Conservation (phyloP, 2,329 filamentous ascomycete species). For the Penicillium glabrum region DNA sequence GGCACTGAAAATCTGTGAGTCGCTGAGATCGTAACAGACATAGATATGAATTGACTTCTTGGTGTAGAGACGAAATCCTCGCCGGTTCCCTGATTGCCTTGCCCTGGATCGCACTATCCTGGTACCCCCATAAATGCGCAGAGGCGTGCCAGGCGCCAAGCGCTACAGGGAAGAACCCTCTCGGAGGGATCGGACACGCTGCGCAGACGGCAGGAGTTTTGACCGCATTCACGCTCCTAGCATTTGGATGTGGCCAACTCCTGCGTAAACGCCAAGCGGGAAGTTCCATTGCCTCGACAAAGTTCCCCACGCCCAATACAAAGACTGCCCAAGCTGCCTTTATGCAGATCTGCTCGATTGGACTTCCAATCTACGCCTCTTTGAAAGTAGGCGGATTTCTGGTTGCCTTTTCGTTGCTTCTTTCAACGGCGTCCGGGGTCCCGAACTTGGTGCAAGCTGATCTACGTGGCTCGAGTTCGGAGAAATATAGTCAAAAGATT, state of each 20-base stretch:
- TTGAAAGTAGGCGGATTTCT: slow-evolving; percentile 56
- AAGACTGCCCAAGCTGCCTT: slow-evolving; percentile 22
- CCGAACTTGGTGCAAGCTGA: slow-evolving; percentile 23
- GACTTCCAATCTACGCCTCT: slow-evolving; percentile 57
- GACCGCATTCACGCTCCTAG: slow-evolving; percentile 32
- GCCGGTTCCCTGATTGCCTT: slow-evolving; percentile 47
- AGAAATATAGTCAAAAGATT: slow-evolving; percentile 28
- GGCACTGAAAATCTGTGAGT: slow-evolving; percentile 16
- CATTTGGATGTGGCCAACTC: slow-evolving; percentile 31
- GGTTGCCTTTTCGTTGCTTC: slow-evolving; percentile 53
- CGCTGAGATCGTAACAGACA: not conserved
- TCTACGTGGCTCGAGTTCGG: slow-evolving; percentile 11
- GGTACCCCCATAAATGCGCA: slow-evolving; percentile 32
- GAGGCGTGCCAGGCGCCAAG: slow-evolving; percentile 10
- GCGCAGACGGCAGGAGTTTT: slow-evolving; percentile 26
- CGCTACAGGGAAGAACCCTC: slow-evolving; percentile 7
- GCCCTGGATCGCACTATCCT: slow-evolving; percentile 39
- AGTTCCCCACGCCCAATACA: slow-evolving; percentile 18
- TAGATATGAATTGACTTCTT: not conserved
- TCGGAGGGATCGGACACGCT: slow-evolving; percentile 17
- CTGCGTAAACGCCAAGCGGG: slow-evolving; percentile 15
- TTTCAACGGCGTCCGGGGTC: slow-evolving; percentile 48
- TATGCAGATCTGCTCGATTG: slow-evolving; percentile 41
- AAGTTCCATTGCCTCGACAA: slow-evolving; percentile 5
- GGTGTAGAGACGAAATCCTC: slow-evolving; percentile 46